Base-by-base conservation (phyloP, 2,329 filamentous ascomycete species). In the Fusarium tjaetaba region DNA sequence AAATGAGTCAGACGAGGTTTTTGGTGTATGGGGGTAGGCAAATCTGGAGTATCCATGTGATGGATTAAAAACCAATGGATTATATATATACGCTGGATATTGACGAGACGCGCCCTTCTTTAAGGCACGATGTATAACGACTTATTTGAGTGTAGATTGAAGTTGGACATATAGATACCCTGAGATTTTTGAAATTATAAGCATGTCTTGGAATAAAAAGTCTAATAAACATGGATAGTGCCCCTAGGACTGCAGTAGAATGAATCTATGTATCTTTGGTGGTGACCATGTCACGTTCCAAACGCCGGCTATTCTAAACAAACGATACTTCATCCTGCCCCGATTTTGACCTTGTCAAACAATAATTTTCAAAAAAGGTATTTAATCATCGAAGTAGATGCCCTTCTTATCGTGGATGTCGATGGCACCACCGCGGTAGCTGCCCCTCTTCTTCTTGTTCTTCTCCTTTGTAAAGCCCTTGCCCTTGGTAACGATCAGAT, bases 401-500 rank as follows among this genome's bases (percentile, higher is more conserved):
- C 94, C 93, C 84, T 96, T 95, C 73, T 93, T 92, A 26, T 92
- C 91, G 20, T 88, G 84, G 60, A 96, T 93, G 81, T 99, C 95
- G 78, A 99, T 97, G 59, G 88, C 84, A 11, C 96, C 96, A 49
- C 96, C 96, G 53, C 93, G 91, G 87, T 97, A 99, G 75, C 92
- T 94, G 57, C 96, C 96, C 77, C 91, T 88, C 88, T 95, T 95
- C 89, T 95, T 96, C 88, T 99, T 99, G 85, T 99, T 99, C 91
- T 99, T 99, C 87, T 98, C 96, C 87, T 99, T 99, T 68, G 96
- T 98, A 85, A 99, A 99, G 8, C 94, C 95, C 86, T 98, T 98
- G 79, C 96, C 96, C 81, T 93, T 94, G 38, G 96, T 98, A 43
- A 97, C 89, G 55, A 95, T 94, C 72, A 99, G 85, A 80, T 98